Conservation (phyloP, 305 asterid genomes). For the Fraxinus velutina region DNA sequence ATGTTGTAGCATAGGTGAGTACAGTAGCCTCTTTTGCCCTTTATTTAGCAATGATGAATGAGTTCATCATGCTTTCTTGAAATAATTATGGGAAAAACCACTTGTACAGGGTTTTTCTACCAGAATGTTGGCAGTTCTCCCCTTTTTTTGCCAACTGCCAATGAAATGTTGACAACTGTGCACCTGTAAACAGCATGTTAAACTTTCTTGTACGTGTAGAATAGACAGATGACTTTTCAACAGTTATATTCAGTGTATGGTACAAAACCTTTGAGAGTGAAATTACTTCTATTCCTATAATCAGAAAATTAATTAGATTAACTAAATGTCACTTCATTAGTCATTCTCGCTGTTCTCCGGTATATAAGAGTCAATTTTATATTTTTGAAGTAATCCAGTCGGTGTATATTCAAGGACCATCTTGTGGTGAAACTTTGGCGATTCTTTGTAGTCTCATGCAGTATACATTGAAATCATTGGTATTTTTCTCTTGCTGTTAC, state of each 20-base stretch:
- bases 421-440: background rate
- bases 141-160: background rate
- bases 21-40: conserved; percentile 22
- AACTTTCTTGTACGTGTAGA: background rate
- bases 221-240: too few relatives aligned
- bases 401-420: background rate
- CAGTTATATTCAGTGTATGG: conserved; percentile 11
- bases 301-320: conserved; percentile 1
- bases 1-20: conserved; percentile 27
- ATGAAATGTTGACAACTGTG: background rate
- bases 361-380: too few relatives aligned
- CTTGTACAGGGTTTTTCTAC: background rate
- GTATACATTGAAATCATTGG: background rate
- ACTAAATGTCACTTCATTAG: background rate
- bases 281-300: conserved; percentile 12
- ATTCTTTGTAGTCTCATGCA: background rate
- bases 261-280: conserved; percentile 24
- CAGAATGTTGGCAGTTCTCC: background rate
- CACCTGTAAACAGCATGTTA: background rate
- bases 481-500: background rate
- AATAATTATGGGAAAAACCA: conserved; percentile 1
- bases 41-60: conserved; percentile 28
- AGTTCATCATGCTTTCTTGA: conserved; percentile 27
- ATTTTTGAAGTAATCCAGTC: background rate
- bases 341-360: background rate